Base-by-base conservation (phyloP, 73 alveolate genomes). In the Paramecium caudatum region DNA sequence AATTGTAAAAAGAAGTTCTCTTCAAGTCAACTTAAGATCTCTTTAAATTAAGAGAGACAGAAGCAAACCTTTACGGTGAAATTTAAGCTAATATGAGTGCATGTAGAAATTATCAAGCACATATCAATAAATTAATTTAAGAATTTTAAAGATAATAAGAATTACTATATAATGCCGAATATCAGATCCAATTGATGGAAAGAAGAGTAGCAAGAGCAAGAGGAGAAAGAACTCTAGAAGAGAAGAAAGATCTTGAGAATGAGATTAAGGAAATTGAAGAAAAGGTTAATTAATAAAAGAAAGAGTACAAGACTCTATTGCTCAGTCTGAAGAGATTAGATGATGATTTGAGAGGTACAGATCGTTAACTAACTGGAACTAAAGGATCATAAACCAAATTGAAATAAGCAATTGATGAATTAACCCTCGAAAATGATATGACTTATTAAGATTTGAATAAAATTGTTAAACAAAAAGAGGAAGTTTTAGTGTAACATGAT, bases 181-280 rank as follows among this genome's bases (percentile, higher is more conserved):
- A 95, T 95, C 95, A 96, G 82, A 97, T 97, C 46, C 98, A 97
- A 88, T 92, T 95, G 83, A 97, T 97, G 99, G 99, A 97, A 91
- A 92, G 99, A 82, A 96, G 95, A 74, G 99, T 97, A 27, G 95
- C 99, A 80, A 91, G 95, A 46, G 98, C 97, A 4, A 65, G 90
- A 46, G 99, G 99, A 21, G 98, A 97, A 90, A 92, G 98, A 87
- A 92, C 98, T 5, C 95, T 95, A 45, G 99, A 97, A 81, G 99
- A 97, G 91, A 96, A 97, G 46, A 97, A 97, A 62, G 96, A 93
- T 90, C 94, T 96, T 13, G 93, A 95, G 62, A 92, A 95, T 91
- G 98, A 97, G 83, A 96, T 97, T 2, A 94, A 90, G 63, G 93
- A 82, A 16, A 93, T 94, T n/a, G 97, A 97, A 91, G 91, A 93